These are phyloP conservation scores for Nepenthes gracilis DNA, from an alignment of 148 eudicot genomes.

Conservation along the genomic window DNA sequence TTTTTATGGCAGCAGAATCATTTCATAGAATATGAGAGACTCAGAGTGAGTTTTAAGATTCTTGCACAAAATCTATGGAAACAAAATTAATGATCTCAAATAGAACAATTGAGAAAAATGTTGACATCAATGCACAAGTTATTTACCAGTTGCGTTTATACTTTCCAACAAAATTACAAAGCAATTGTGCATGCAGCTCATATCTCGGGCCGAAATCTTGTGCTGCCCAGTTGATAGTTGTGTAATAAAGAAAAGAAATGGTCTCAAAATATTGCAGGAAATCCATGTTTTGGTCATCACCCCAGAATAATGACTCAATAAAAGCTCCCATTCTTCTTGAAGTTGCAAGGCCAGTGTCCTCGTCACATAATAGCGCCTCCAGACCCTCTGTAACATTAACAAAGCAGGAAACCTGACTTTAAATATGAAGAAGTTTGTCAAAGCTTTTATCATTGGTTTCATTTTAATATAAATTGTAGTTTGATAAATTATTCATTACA, in stretches of 20 bases:
- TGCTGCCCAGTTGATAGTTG: constrained; percentile 25
- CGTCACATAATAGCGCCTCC: constrained; percentile 58
- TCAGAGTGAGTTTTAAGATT: too few relatives aligned
- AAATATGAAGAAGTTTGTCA: neutral
- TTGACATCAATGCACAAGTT: constrained; percentile 1
- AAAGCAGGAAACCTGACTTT: neutral
- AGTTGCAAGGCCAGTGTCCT: constrained; percentile 44
- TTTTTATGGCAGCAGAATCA: too few relatives aligned
- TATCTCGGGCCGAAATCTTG: constrained; percentile 31
- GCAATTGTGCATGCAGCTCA: constrained; percentile 54
- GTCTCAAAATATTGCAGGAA: constrained; percentile 50
- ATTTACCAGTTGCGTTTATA: constrained; percentile 54
- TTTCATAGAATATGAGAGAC: too few relatives aligned
- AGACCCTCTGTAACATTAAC: constrained; percentile 55
- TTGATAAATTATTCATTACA: too few relatives aligned
- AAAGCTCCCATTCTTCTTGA: constrained; percentile 49
- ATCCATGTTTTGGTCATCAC: constrained; percentile 37
- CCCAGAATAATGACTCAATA: constrained; percentile 18
- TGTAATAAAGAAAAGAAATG: constrained; percentile 65
- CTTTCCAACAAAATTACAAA: constrained; percentile 54
- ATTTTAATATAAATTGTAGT: too few relatives aligned
- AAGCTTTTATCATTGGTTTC: neutral
- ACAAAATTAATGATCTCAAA: neutral
- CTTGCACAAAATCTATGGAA: neutral
- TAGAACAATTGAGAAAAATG: neutral